phyloP scores from a whole-genome alignment of 129 eudicot species.

The Kitagawia praeruptora region DNA sequence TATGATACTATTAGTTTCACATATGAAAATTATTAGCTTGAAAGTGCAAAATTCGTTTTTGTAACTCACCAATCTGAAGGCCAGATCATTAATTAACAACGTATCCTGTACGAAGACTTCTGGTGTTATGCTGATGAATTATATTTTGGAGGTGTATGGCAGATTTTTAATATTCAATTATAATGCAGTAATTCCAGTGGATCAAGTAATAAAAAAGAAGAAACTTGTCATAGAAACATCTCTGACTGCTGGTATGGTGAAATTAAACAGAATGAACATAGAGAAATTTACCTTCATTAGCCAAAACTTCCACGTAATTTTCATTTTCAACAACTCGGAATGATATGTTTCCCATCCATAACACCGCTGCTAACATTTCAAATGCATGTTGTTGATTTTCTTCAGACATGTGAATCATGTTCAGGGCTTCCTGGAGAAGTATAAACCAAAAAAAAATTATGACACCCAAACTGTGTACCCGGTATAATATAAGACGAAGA shows the following conservation, averaged over 20 bases:
- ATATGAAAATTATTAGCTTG: no score
- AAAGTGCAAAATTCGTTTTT: no score
- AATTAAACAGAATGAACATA: background rate
- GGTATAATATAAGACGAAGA: background rate
- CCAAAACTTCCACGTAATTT: slow-evolving; percentile 55
- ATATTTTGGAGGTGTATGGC: background rate
- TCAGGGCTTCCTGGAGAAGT: slow-evolving; percentile 59
- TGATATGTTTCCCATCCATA: slow-evolving; percentile 92
- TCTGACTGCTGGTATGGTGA: background rate
- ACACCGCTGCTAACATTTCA: slow-evolving; percentile 76
- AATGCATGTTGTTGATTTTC: slow-evolving; percentile 65
- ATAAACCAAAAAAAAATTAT: slow-evolving; percentile 10
- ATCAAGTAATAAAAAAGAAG: background rate
- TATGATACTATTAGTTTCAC: no score
- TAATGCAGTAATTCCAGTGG: background rate
- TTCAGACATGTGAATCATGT: slow-evolving; percentile 34
- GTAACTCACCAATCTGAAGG: no score
- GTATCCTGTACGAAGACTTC: no score
- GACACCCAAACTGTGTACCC: background rate
- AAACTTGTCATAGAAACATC: background rate
- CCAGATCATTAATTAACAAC: no score
- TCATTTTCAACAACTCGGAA: slow-evolving; percentile 59
- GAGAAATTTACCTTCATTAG: slow-evolving; percentile 58
- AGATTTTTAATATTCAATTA: background rate
- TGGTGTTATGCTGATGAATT: no score